Percentiles rank a stretch among this genome's conserved stretches.
These are phyloP conservation scores for Symmetrospora coprosmae DNA, from an alignment of 768 basidiomycete genomes.

Conservation along the genomic window DNA sequence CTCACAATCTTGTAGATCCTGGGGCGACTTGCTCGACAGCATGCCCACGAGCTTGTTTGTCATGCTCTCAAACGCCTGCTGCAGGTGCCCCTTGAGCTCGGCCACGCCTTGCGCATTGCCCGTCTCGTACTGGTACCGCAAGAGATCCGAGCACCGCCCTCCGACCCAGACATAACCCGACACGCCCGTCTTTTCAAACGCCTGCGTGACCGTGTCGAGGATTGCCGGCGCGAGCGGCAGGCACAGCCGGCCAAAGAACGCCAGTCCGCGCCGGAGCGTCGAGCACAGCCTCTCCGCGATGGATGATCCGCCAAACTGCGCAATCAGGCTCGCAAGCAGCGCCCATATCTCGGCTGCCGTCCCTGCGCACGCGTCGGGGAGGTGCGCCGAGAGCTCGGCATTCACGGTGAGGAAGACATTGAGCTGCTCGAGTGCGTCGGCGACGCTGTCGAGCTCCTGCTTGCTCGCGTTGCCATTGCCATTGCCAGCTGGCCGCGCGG, in stretches of 20 bases:
- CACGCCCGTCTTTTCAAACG: constrained; percentile 66
- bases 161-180: constrained; percentile 88
- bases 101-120: constrained; percentile 42
- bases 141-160: constrained; percentile 49
- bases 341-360: constrained; percentile 68
- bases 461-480: constrained; percentile 25
- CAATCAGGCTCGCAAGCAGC: constrained; percentile 65
- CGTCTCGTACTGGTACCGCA: constrained; percentile 60
- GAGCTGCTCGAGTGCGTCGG: constrained; percentile 78
- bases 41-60: constrained; percentile 57
- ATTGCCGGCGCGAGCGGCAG: constrained; percentile 57
- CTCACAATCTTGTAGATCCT: constrained; percentile 78
- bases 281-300: constrained; percentile 72
- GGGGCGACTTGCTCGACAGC: constrained; percentile 53
- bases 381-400: constrained; percentile 61
- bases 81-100: constrained; percentile 47
- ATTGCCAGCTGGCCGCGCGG: constrained; percentile 42
- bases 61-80: constrained; percentile 56
- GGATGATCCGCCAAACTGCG: constrained; percentile 60
- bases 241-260: constrained; percentile 58
- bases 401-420: constrained; percentile 82
- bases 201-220: constrained; percentile 56
- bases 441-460: neutral
- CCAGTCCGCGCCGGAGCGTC: constrained; percentile 66
- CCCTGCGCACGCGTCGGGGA: constrained; percentile 63